Evolutionary conservation across 495 filamentous ascomycete species (phyloP), one percentile per base, ranked within the genome.

Genomic region (Rusavskia elegans): DNA sequence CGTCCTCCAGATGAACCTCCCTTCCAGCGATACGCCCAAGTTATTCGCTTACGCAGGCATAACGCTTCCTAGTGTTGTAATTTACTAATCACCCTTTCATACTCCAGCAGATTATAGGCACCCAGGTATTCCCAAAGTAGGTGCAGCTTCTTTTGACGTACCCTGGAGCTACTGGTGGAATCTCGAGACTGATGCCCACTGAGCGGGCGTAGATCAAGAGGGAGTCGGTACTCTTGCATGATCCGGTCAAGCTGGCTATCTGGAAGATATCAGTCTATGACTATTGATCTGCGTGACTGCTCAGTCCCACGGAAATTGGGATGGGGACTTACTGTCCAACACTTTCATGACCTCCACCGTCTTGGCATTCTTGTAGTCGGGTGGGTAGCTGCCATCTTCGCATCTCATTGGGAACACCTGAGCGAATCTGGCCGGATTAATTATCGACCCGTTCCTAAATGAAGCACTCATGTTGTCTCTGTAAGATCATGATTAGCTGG

Each of bases 191-290:
- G 11, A 27, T 21, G 27, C 11, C 44, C 42, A 17, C 16, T 19
- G n/a, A 37, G 3, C 20, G 29, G 42, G 3, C n/a, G 17, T 19
- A 49, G 32, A 19, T 53, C 52, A 7, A 39, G 45, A 27, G 52
- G 52, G 10, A 53, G 27, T 10, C 45, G 27, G 20, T 53, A 53
- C 20, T 44, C 41, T 49, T 53, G 39, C 52, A 53, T 53, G 14
- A 53, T 53, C 19, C 52, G 42, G n/a, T 53, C 52, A 10, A 53
- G 52, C 37, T 53, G 52, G 21, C 41, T 49, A 29, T 53, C 52
- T 53, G 38, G 16, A n/a, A 44, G 20, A 20, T 4, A 14, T 42
- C 3, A 42, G 39, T 35, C 32, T 35, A 7, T 35, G 10, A 35
- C 0, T 2, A 35, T 35, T 11, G 8, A 10, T 35, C 32, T 35